A percentile compares a stretch with the other conserved stretches of the same genome.
phyloP scores from a whole-genome alignment of 208 protist species.

The Novymonas esmeraldas region DNA sequence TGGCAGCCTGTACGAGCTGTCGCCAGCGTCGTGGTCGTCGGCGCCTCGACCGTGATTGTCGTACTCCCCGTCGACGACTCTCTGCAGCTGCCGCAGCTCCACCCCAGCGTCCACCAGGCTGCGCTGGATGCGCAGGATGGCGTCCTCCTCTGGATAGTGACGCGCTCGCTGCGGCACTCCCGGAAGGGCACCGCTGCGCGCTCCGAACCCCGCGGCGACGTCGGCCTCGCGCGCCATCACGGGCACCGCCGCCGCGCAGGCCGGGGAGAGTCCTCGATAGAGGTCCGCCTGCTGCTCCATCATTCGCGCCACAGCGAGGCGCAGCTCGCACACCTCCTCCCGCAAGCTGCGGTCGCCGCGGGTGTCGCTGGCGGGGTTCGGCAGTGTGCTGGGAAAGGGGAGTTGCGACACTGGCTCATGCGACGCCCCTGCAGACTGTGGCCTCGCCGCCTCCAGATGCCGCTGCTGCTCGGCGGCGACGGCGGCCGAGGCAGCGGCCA shows the following conservation, averaged over 20 bases:
- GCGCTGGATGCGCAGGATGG: slow-evolving; percentile 16
- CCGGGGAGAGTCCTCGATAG: slow-evolving; percentile 10
- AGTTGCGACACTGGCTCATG: neutral
- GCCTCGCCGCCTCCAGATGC: neutral
- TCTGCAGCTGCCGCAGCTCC: slow-evolving; percentile 20
- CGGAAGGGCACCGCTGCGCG: slow-evolving; percentile 10
- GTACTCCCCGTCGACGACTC: neutral
- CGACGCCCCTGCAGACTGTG: neutral
- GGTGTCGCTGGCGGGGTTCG: no score
- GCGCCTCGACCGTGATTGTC: neutral
- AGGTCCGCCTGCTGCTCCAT: slow-evolving; percentile 34
- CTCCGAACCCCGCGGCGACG: neutral
- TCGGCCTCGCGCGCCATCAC: slow-evolving; percentile 8
- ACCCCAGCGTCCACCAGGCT: slow-evolving; percentile 7
- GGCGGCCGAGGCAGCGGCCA: slow-evolving; percentile 37
- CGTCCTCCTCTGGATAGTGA: neutral
- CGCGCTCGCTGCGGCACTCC: neutral
- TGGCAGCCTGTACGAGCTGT: no score
- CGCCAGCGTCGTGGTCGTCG: neutral
- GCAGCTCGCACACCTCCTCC: slow-evolving; percentile 42
- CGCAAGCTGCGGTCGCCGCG: slow-evolving; percentile 22
- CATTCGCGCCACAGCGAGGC: slow-evolving; percentile 42
- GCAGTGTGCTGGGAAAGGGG: neutral
- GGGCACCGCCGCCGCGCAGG: slow-evolving; percentile 19
- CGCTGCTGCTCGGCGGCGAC: slow-evolving; percentile 6